Conservation (phyloP, 2,329 filamentous ascomycete genomes). For the Ophiostoma perfectum region DNA sequence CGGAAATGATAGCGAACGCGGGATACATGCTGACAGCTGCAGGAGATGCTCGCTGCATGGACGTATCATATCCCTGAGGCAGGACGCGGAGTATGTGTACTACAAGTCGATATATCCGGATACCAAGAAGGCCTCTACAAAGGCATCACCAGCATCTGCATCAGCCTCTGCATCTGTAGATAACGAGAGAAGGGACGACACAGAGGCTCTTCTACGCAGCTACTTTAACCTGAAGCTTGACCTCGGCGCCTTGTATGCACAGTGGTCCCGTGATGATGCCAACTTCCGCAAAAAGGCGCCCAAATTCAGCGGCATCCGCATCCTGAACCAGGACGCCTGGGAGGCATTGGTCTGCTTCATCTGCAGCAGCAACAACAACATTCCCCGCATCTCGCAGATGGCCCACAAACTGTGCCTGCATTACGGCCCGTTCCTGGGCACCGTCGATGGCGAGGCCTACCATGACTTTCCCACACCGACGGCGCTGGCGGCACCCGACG, state of each 20-base stretch:
- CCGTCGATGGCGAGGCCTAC: conserved; percentile 56
- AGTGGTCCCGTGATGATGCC: conserved; percentile 79
- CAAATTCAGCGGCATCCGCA: conserved; percentile 83
- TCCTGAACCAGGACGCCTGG: conserved; percentile 93
- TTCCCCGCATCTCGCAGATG: conserved; percentile 92
- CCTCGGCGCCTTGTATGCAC: conserved; percentile 67
- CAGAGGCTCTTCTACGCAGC: conserved; percentile 65
- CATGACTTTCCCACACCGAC: conserved; percentile 24
- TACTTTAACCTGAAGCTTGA: conserved; percentile 86
- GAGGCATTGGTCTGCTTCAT: conserved; percentile 92
- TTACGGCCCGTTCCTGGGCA: conserved; percentile 73
- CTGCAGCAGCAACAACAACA: conserved; percentile 99
- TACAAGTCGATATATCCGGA: conserved; percentile 64
- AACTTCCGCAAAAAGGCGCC: conserved; percentile 87
- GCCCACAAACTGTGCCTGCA: conserved; percentile 82
- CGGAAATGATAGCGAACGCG: too few relatives aligned
- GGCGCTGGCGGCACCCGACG: conserved; percentile 64
- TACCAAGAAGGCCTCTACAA: conserved; percentile 11
- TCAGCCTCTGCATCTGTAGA: neutral
- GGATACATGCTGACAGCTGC: conserved; percentile 3
- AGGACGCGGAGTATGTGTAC: conserved; percentile 72
- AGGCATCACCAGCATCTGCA: neutral
- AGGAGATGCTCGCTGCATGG: conserved; percentile 81
- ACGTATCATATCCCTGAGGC: conserved; percentile 75
- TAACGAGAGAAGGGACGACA: conserved; percentile 51